Evolutionary conservation across 805 yeast species (phyloP).

Genomic region (Lachancea thermotolerans): DNA sequence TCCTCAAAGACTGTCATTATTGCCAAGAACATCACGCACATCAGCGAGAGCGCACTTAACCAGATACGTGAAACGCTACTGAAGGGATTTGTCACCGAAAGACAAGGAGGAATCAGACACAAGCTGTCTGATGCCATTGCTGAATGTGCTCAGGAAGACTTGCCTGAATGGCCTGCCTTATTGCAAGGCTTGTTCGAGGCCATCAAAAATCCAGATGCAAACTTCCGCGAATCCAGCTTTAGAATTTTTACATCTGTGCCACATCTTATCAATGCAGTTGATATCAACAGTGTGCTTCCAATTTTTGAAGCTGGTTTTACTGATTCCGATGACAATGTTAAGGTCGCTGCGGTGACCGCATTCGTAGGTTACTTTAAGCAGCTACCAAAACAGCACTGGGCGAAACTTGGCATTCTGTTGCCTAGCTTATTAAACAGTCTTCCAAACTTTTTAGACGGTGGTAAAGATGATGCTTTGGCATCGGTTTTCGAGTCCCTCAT

Average conservation of each 20-base stretch:
- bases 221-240: slow-evolving; percentile 83
- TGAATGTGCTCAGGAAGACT: slow-evolving; percentile 73
- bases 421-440: slow-evolving; percentile 82
- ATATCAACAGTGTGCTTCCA: slow-evolving; percentile 51
- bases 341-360: slow-evolving; percentile 87
- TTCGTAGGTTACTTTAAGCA: slow-evolving; percentile 84
- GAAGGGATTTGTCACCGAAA: slow-evolving; percentile 64
- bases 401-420: slow-evolving; percentile 63
- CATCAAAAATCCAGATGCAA: slow-evolving; percentile 45
- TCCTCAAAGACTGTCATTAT: slow-evolving; percentile 49
- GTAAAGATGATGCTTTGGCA: slow-evolving; percentile 75
- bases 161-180: slow-evolving; percentile 68
- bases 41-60: slow-evolving; percentile 48
- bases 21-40: slow-evolving; percentile 70
- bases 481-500: slow-evolving; percentile 84
- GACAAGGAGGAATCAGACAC: slow-evolving; percentile 75
- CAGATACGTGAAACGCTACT: slow-evolving; percentile 63
- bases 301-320: slow-evolving; percentile 76
- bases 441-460: slow-evolving; percentile 73
- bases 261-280: slow-evolving; percentile 56
- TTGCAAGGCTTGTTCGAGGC: slow-evolving; percentile 71
- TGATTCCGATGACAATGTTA: slow-evolving; percentile 73
- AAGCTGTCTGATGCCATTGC: slow-evolving; percentile 92
- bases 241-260: slow-evolving; percentile 85
- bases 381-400: slow-evolving; percentile 76